Evolutionary conservation across 2,329 filamentous ascomycete species (phyloP).

Genomic region (Dichotomopilus funicola): DNA sequence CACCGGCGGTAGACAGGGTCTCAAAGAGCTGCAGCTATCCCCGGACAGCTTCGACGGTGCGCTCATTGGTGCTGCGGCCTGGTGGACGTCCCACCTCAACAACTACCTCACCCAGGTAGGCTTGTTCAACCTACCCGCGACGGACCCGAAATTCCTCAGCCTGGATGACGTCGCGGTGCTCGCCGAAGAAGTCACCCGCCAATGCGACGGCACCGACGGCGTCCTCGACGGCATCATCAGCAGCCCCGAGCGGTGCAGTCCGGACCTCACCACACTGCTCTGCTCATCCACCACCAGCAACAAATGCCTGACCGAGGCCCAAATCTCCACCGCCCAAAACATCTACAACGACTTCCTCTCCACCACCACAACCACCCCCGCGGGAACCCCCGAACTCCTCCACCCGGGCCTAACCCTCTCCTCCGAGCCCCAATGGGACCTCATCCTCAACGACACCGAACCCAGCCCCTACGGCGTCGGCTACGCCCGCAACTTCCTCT

Average conservation of each 20-base stretch:
- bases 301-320: constrained; percentile 35
- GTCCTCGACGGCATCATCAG: constrained; percentile 42
- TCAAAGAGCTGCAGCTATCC: constrained; percentile 46
- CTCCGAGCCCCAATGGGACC: constrained; percentile 32
- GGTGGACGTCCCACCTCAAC: constrained; percentile 36
- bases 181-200: constrained; percentile 34
- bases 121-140: constrained; percentile 39
- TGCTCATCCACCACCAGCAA: constrained; percentile 28
- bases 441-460: constrained; percentile 16
- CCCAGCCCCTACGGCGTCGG: constrained; percentile 22
- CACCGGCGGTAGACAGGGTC: constrained; percentile 53
- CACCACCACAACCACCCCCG: constrained; percentile 16
- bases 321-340: constrained; percentile 31
- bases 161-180: constrained; percentile 34
- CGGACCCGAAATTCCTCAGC: constrained; percentile 36
- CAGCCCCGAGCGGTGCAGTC: constrained; percentile 36
- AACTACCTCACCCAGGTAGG: constrained; percentile 32
- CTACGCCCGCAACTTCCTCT: constrained; percentile 27
- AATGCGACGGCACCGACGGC: constrained; percentile 45
- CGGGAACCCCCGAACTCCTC: constrained; percentile 18
- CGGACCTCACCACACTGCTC: constrained; percentile 33
- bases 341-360: constrained; percentile 24
- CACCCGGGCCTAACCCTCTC: constrained; percentile 36
- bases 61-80: constrained; percentile 43
- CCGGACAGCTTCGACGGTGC: constrained; percentile 53